These are phyloP conservation scores for Coemansia sp. DNA, from an alignment of 371 early-diverging fungal species.

Conservation along the genomic window DNA sequence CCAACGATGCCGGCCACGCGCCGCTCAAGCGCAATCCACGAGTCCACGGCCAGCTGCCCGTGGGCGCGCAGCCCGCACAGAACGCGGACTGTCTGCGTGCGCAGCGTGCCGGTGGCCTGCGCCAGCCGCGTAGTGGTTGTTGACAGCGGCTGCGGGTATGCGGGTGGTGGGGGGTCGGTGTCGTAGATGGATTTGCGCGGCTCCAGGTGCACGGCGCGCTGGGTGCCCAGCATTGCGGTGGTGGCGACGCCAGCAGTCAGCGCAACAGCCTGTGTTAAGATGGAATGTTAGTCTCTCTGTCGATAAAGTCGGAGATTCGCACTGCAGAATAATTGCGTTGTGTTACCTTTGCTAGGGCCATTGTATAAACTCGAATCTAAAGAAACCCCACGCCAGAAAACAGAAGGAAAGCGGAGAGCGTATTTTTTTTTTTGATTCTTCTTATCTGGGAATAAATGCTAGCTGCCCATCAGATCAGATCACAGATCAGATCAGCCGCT, in stretches of 20 bases:
- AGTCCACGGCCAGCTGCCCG: constrained; percentile 20
- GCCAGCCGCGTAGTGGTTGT: constrained; percentile 17
- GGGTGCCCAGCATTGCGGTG: too few species aligned
- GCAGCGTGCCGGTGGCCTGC: not conserved
- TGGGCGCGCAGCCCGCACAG: not conserved
- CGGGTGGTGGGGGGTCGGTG: not conserved
- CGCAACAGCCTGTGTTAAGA: too few species aligned
- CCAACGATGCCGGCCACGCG: constrained; percentile 6
- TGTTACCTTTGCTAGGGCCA: too few species aligned
- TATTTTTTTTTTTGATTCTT: not conserved
- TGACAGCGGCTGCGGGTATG: not conserved
- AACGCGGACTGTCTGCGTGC: not conserved
- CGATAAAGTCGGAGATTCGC: too few species aligned
- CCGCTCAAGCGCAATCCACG: constrained; percentile 29
- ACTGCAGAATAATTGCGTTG: too few species aligned
- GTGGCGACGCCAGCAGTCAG: too few species aligned
- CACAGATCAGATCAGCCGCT: constrained; percentile 27
- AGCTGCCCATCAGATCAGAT: not conserved
- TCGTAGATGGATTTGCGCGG: constrained; percentile 35
- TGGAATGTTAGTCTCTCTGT: too few species aligned
- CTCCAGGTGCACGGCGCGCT: not conserved
- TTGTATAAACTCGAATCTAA: too few species aligned
- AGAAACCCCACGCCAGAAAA: too few species aligned
- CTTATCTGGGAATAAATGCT: not conserved
- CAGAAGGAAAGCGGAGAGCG: too few species aligned